Evolutionary conservation across 495 filamentous ascomycete species (phyloP).

Genomic region (Letharia columbiana): DNA sequence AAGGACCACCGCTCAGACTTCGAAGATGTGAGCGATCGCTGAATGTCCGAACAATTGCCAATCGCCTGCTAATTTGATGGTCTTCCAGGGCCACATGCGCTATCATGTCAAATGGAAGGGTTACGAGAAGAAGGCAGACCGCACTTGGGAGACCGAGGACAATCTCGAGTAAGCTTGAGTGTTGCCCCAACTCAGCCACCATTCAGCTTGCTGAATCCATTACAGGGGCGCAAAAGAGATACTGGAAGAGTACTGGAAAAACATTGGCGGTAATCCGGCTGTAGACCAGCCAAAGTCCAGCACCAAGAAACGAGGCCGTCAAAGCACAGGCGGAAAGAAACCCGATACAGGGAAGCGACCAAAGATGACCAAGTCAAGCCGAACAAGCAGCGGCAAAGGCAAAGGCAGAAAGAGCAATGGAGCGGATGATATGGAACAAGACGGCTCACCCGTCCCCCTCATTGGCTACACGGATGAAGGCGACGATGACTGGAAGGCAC

Average conservation of each 20-base stretch:
- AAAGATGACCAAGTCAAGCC: constrained; percentile 17
- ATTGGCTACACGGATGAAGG: constrained; percentile 27
- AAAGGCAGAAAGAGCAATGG: constrained; percentile 23
- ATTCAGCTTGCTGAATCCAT: constrained; percentile 20
- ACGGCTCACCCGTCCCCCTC: constrained; percentile 30
- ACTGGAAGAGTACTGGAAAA: constrained; percentile 46
- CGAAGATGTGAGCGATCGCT: constrained; percentile 29
- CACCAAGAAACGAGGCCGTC: constrained; percentile 23
- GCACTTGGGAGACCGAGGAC: constrained; percentile 53
- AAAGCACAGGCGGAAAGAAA: constrained; percentile 21
- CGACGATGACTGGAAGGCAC: constrained; percentile 26
- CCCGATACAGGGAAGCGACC: constrained; percentile 14
- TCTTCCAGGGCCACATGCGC: constrained; percentile 35
- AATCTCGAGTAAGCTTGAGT: constrained; percentile 40
- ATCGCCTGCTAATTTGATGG: constrained; percentile 9
- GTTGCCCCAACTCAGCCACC: neutral
- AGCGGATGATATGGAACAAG: constrained; percentile 31
- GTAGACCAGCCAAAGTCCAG: constrained; percentile 29
- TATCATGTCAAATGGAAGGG: constrained; percentile 58
- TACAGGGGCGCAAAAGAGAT: constrained; percentile 44
- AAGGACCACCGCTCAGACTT: constrained; percentile 34
- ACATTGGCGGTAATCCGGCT: constrained; percentile 48
- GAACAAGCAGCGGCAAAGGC: constrained; percentile 13
- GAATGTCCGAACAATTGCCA: constrained; percentile 30
- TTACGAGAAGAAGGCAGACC: constrained; percentile 43